phyloP scores from a whole-genome alignment of 257 asterid species.

The Lantana camara region DNA sequence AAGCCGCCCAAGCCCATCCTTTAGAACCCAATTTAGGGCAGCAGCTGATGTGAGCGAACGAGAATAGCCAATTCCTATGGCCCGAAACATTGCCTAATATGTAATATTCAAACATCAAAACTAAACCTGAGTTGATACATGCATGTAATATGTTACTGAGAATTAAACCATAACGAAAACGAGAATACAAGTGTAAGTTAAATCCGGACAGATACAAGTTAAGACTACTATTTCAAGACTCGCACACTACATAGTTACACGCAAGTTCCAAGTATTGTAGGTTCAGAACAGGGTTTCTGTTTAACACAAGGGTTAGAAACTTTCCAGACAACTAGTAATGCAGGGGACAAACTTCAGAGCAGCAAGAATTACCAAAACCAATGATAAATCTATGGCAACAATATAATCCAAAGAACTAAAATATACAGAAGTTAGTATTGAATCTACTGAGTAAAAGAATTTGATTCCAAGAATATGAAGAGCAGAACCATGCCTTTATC shows the following conservation, averaged over 20 bases:
- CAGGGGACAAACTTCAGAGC: constrained; percentile 11
- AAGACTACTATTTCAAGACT: too few species aligned
- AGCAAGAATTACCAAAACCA: not conserved
- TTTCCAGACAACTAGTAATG: not conserved
- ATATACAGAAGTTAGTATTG: not conserved
- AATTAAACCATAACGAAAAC: not conserved
- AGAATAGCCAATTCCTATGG: constrained; percentile 90
- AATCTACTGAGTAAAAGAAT: too few species aligned
- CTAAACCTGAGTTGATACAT: constrained; percentile 15
- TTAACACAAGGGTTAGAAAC: constrained; percentile 1
- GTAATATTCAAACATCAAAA: constrained; percentile 30
- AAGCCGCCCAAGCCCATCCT: constrained; percentile 94
- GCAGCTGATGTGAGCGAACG: constrained; percentile 96
- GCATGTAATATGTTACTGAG: constrained; percentile 6
- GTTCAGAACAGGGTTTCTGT: not conserved
- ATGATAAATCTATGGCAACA: not conserved
- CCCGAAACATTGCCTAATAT: constrained; percentile 93
- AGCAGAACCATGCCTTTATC: not conserved
- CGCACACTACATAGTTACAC: constrained; percentile 13
- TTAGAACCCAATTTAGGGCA: constrained; percentile 94
- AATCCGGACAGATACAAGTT: not conserved
- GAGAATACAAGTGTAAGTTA: not conserved
- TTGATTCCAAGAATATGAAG: constrained; percentile 2
- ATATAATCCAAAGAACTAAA: not conserved
- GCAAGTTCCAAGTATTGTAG: not conserved